phyloP scores from a whole-genome alignment of 2,329 filamentous ascomycete genomes.

The Xylaria sp. region DNA sequence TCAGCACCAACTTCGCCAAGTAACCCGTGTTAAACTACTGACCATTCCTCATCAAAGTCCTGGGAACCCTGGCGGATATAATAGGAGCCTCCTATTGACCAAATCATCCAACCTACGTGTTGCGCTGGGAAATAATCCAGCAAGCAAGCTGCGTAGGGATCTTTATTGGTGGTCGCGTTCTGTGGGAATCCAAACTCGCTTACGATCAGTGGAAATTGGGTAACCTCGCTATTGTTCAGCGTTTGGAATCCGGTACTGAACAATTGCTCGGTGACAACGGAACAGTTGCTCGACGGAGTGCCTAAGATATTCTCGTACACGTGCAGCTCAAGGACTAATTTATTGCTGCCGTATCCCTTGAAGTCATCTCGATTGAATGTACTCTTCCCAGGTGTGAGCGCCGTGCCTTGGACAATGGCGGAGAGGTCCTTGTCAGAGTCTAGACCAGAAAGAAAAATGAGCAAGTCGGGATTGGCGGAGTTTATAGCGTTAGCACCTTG shows the following conservation, averaged over 20 bases:
- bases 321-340: slow-evolving; percentile 69
- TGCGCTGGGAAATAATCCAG: slow-evolving; percentile 58
- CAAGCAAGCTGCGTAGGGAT: slow-evolving; percentile 63
- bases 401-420: slow-evolving; percentile 59
- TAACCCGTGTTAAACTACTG: slow-evolving; percentile 20
- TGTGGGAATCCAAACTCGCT: slow-evolving; percentile 65
- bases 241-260: slow-evolving; percentile 63
- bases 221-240: slow-evolving; percentile 52
- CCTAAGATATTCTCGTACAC: slow-evolving; percentile 62
- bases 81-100: slow-evolving; percentile 67
- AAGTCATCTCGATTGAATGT: slow-evolving; percentile 61
- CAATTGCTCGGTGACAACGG: slow-evolving; percentile 55
- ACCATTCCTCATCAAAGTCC: slow-evolving; percentile 65
- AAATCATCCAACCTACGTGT: slow-evolving; percentile 65
- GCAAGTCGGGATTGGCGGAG: slow-evolving; percentile 58
- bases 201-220: slow-evolving; percentile 60
- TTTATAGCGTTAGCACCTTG: slow-evolving; percentile 64
- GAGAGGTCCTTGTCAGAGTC: slow-evolving; percentile 64
- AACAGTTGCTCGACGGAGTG: slow-evolving; percentile 56
- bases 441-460: slow-evolving; percentile 69
- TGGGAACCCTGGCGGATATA: slow-evolving; percentile 63
- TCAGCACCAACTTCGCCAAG: slow-evolving; percentile 4
- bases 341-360: slow-evolving; percentile 59
- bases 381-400: slow-evolving; percentile 57
- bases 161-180: slow-evolving; percentile 56